phyloP scores from a whole-genome alignment of 495 filamentous ascomycete genomes.

The Aspergillus ellipticus region DNA sequence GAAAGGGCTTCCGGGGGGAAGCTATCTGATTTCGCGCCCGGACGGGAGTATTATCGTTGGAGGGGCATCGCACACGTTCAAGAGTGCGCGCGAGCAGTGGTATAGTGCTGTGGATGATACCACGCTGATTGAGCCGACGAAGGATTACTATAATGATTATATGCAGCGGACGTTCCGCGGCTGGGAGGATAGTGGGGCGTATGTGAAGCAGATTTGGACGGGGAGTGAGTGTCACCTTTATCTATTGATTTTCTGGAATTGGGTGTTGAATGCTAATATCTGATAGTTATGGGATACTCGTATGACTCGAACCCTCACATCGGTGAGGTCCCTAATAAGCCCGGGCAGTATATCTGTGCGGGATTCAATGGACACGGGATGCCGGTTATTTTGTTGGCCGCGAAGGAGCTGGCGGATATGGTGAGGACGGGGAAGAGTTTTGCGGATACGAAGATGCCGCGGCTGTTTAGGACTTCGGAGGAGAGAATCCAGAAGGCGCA shows the following conservation, averaged over 20 bases:
- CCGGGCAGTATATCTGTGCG: slow-evolving; percentile 45
- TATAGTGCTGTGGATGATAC: slow-evolving; percentile 45
- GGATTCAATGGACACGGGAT: slow-evolving; percentile 58
- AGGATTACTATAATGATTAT: slow-evolving; percentile 52
- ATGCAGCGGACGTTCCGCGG: slow-evolving; percentile 48
- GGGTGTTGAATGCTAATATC: neutral
- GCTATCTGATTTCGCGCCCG: slow-evolving; percentile 64
- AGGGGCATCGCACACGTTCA: slow-evolving; percentile 43
- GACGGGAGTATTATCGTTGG: slow-evolving; percentile 75
- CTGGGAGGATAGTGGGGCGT: slow-evolving; percentile 44
- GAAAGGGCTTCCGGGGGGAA: slow-evolving; percentile 9
- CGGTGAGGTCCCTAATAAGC: slow-evolving; percentile 43
- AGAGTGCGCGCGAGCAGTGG: slow-evolving; percentile 57
- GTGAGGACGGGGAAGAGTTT: slow-evolving; percentile 26
- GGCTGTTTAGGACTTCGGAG: slow-evolving; percentile 35
- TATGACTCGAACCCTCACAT: slow-evolving; percentile 46
- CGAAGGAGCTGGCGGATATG: slow-evolving; percentile 48
- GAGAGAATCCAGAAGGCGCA: slow-evolving; percentile 21
- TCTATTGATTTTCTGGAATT: neutral
- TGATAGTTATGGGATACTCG: slow-evolving; percentile 42
- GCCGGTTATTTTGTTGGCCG: slow-evolving; percentile 44
- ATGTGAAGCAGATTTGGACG: slow-evolving; percentile 47
- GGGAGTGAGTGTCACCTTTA: slow-evolving; percentile 30
- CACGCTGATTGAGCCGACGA: slow-evolving; percentile 55
- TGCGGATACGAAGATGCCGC: slow-evolving; percentile 37